A percentile compares a stretch with the other conserved stretches of the same genome.
These are phyloP conservation scores for Marasmius oreades DNA, from an alignment of 1,284 basidiomycete genomes.

Conservation along the genomic window DNA sequence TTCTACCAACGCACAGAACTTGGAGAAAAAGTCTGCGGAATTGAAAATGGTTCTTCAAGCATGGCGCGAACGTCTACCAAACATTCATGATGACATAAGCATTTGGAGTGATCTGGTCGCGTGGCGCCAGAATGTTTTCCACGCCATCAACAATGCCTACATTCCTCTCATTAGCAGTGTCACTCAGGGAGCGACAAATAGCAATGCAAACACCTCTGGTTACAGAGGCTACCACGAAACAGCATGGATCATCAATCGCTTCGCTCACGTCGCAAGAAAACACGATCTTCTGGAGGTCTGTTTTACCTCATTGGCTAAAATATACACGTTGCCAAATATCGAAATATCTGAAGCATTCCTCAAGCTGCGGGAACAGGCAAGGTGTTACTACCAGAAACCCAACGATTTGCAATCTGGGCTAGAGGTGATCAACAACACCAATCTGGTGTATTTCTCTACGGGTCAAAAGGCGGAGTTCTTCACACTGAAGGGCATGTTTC, in stretches of 20 bases:
- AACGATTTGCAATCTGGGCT: conserved; percentile 92
- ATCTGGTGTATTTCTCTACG: conserved; percentile 96
- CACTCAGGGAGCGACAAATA: conserved; percentile 43
- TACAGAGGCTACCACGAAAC: conserved; percentile 99
- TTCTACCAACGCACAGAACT: conserved; percentile 83
- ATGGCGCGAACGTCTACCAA: conserved; percentile 96
- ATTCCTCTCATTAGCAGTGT: conserved; percentile 77
- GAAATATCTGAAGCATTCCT: conserved; percentile 99
- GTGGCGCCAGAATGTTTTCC: conserved; percentile 92
- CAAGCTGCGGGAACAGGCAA: conserved; percentile 98
- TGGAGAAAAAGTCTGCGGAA: conserved; percentile 94
- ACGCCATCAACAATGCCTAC: conserved; percentile 97
- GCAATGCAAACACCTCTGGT: conserved; percentile 82
- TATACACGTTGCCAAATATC: conserved; percentile 98
- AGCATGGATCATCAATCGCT: conserved; percentile 99
- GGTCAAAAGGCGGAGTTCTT: conserved; percentile 98
- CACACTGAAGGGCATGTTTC: conserved; percentile 99
- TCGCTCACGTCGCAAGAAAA: conserved; percentile 98
- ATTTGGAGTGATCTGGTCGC: conserved; percentile 98
- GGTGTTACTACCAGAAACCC: conserved; percentile 96
- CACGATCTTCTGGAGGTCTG: conserved; percentile 97
- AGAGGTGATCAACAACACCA: conserved; percentile 99
- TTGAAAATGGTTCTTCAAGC: conserved; percentile 95
- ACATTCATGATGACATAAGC: conserved; percentile 96
- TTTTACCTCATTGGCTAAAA: conserved; percentile 92